Evolutionary conservation across 2,329 filamentous ascomycete genomes (phyloP), one percentile per base, ranked within the genome.

Genomic region (Hypoxylon sp.): DNA sequence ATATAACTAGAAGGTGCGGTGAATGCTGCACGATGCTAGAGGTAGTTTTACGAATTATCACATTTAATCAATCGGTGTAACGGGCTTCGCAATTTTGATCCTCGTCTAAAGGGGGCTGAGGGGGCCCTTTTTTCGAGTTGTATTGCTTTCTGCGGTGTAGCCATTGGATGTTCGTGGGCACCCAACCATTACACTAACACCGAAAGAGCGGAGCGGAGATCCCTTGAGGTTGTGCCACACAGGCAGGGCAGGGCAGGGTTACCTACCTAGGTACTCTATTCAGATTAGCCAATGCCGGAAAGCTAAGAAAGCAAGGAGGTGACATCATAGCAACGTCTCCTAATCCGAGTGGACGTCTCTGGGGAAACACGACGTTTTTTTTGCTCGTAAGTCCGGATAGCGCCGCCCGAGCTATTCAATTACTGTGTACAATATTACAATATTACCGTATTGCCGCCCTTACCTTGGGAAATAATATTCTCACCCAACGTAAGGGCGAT

Each of bases 181-280:
- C 32, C 27, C 14, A 34, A 19, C 43, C 34, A 52, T 52, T 61
- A 39, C 50, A 60, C 46, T 52, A 57, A 39, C 50, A 60, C 46
- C 55, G 58, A 63, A 68, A 63, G 51, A 68, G 52, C 62, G 65
- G 65, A 65, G 57, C 19, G 37, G 48, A 54, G 57, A 65, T 68
- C 65, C 63, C 16, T 19, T 61, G 65, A n/a, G n/a, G n/a, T n/a
- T n/a, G n/a, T 61, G 48, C 53, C 54, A 58, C 51, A 50, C 34
- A 52, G 39, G 45, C 11, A 30, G 11, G 29, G 29, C 7, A 30
- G 29, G 30, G 30, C 30, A 34, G 30, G 30, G 41, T 14, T 29
- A 47, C 5, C 16, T 9, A 29, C 5, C 16, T 9, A 29, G 63
- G 63, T 63, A 39, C 53, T 61, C 57, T 11, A 39, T 54, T 64